Conservation (phyloP, 192 early-diverging fungal genomes). For the Irineochytrium annulatum region DNA sequence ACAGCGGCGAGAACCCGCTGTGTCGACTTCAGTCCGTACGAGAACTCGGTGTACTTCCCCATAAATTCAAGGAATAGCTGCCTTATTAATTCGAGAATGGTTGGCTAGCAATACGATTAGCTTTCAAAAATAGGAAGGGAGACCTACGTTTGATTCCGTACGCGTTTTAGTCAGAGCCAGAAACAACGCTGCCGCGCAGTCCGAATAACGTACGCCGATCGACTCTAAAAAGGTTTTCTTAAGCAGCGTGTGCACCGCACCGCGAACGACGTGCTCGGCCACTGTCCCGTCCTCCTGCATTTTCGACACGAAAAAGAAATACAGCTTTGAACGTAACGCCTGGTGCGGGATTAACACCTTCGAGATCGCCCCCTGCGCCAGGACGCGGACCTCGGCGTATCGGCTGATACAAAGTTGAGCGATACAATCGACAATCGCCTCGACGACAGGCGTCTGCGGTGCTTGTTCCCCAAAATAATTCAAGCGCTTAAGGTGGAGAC, state of each 20-base stretch:
- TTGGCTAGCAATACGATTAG: background rate
- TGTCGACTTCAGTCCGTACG: no score
- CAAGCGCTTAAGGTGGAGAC: no score
- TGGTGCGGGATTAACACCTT: slow-evolving; percentile 38
- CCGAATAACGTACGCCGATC: slow-evolving; percentile 52
- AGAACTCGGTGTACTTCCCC: no score
- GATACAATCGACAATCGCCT: no score
- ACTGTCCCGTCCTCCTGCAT: slow-evolving; percentile 21
- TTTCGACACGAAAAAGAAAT: no score
- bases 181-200: slow-evolving; percentile 53
- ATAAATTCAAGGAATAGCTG: background rate
- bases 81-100: background rate
- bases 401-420: slow-evolving; percentile 46
- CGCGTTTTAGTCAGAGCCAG: no score
- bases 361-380: slow-evolving; percentile 21
- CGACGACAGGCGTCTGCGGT: no score
- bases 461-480: no score
- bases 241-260: slow-evolving; percentile 56
- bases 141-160: no score
- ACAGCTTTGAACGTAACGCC: slow-evolving; percentile 32
- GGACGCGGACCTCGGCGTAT: slow-evolving; percentile 35
- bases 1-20: no score
- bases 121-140: no score
- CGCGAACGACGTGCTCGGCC: slow-evolving; percentile 59
- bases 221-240: slow-evolving; percentile 43